Percentiles rank a stretch among this genome's conserved stretches.
These are phyloP conservation scores for Colletotrichum neosansevieriae DNA, from an alignment of 2,329 filamentous ascomycete species.

Conservation along the genomic window DNA sequence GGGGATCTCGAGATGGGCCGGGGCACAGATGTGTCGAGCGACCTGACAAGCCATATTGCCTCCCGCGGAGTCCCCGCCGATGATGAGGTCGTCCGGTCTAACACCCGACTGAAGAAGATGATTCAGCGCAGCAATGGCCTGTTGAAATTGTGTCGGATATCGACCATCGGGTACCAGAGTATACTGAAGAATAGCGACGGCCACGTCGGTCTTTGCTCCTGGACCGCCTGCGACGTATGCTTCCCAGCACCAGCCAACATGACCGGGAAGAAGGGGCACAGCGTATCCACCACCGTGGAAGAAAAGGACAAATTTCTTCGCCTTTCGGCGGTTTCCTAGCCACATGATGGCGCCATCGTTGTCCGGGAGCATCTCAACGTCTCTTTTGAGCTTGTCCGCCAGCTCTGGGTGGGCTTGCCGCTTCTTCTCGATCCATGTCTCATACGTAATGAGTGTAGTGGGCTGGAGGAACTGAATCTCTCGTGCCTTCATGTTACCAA, in stretches of 20 bases:
- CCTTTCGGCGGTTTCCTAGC: conserved; percentile 46
- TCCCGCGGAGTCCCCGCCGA: conserved; percentile 53
- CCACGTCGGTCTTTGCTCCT: conserved; percentile 29
- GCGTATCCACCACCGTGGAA: conserved; percentile 49
- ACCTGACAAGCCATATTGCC: conserved; percentile 51
- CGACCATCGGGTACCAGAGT: conserved; percentile 36
- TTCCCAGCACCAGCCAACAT: conserved; percentile 46
- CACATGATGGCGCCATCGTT: conserved; percentile 44
- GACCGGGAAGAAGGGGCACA: conserved; percentile 41
- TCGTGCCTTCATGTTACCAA: conserved; percentile 32
- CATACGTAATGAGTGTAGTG: conserved; percentile 42
- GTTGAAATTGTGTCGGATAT: conserved; percentile 35
- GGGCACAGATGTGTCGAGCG: conserved; percentile 49
- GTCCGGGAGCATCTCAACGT: conserved; percentile 26
- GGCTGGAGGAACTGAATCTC: conserved; percentile 44
- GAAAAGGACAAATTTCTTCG: conserved; percentile 47
- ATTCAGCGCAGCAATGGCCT: conserved; percentile 45
- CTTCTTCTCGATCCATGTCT: conserved; percentile 43
- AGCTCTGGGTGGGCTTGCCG: conserved; percentile 11
- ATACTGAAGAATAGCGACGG: conserved; percentile 39
- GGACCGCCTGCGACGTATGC: conserved; percentile 42
- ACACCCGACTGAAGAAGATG: conserved; percentile 48
- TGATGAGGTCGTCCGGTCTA: conserved; percentile 46
- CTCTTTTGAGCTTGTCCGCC: conserved; percentile 5
- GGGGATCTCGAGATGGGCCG: conserved; percentile 43